Evolutionary conservation across 2,329 filamentous ascomycete species (phyloP), one percentile per base, ranked within the genome.

Genomic region (Alternaria ethzedia): DNA sequence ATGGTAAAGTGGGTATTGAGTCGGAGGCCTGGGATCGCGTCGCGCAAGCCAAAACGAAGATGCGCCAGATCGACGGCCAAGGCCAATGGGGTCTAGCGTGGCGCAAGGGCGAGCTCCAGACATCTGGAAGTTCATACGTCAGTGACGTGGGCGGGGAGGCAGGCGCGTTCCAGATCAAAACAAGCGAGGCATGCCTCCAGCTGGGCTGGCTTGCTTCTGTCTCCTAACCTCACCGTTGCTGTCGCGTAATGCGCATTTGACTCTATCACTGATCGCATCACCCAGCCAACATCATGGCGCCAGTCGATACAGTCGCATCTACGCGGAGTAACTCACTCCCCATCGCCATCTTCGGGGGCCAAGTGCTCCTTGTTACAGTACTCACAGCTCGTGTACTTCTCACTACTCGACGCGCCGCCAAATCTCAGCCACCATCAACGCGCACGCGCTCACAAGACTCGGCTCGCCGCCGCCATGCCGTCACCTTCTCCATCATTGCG

Each of bases 401-500:
- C 60, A 75, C 70, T 52, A 70, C 77, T 49, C 69, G 72, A 43
- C 72, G 72, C 57, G 77, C 78, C 20, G 74, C 75, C 55, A 71
- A 69, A 52, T 59, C 71, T 5, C 68, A 80, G 11, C 78, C 79
- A 52, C 79, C 79, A 3, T 63, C 78, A 5, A 70, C 76, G 12
- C 61, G 70, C 7, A 81, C 79, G 57, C 79, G 79, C 58, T 54
- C 69, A 3, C 77, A 79, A 61, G 63, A 73, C 21, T 60, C 73
- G 3, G 45, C 70, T 26, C 78, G 79, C 58, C 73, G 73, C 41
- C 73, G 73, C 57, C 65, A 77, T 67, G 75, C 75, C 32, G 61
- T 72, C 26, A 55, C 81, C 21, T 86, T 87, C 74, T 76, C 80
- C 0, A 54, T 76, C 23, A 77, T 87, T n/a, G 82, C 84, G 6